These are phyloP conservation scores for Curvularia eragrostidis DNA, from an alignment of 2,329 filamentous ascomycete genomes.

Conservation along the genomic window DNA sequence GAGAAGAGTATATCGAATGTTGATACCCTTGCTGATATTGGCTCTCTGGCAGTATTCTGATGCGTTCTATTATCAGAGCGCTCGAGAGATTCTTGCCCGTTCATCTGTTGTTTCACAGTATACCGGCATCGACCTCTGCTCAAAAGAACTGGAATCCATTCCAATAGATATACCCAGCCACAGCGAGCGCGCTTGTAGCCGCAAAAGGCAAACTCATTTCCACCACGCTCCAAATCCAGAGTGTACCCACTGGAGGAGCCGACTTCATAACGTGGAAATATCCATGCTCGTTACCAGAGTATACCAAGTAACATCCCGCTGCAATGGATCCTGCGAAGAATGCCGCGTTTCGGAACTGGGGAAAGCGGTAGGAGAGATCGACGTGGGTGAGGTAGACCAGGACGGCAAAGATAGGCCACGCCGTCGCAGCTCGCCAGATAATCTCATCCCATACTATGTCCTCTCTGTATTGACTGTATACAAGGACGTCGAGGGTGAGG, in stretches of 20 bases:
- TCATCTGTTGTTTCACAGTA: background rate
- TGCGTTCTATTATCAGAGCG: background rate
- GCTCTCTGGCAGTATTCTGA: background rate
- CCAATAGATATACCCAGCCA: conserved; percentile 62
- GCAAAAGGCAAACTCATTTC: conserved; percentile 79
- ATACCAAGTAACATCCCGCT: conserved; percentile 79
- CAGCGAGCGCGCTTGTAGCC: conserved; percentile 60
- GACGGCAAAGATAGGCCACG: conserved; percentile 54
- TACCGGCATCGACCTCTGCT: background rate
- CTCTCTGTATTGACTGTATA: conserved; percentile 78
- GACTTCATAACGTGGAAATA: conserved; percentile 93
- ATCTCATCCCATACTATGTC: conserved; percentile 67
- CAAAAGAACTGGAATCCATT: conserved; percentile 60
- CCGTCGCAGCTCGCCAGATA: conserved; percentile 57
- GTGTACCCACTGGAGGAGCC: conserved; percentile 83
- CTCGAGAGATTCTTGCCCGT: background rate
- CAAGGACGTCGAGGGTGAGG: conserved; percentile 78
- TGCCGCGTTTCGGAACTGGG: conserved; percentile 56
- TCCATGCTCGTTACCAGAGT: conserved; percentile 77
- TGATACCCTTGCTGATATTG: background rate
- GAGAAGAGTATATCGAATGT: background rate
- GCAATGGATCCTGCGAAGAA: conserved; percentile 69
- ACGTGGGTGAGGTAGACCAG: conserved; percentile 55
- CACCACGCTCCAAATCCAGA: conserved; percentile 93
- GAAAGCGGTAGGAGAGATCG: conserved; percentile 52